Conservation (phyloP, 352 stramenopile genomes). For the Hyaloperonospora arabidopsidis region DNA sequence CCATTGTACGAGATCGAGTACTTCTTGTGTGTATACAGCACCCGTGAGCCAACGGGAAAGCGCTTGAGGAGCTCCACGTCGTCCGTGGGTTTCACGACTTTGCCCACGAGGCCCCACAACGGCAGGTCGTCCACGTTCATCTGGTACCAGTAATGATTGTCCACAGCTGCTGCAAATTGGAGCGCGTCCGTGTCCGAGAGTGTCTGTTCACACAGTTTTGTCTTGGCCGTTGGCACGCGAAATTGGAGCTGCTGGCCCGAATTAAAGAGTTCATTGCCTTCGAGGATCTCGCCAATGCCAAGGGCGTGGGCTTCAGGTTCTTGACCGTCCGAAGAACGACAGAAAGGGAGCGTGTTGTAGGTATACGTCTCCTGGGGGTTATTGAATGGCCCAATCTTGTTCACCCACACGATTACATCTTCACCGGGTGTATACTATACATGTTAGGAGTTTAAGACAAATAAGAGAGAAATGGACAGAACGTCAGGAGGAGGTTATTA, state of each 20-base stretch:
- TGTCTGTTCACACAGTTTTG: constrained; percentile 68
- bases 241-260: constrained; percentile 85
- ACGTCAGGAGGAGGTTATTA: neutral
- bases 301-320: constrained; percentile 78
- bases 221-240: constrained; percentile 50
- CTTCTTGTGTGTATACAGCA: constrained; percentile 96
- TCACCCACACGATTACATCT: constrained; percentile 91
- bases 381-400: constrained; percentile 96
- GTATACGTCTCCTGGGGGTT: constrained; percentile 99
- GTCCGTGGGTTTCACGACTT: constrained; percentile 89
- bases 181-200: constrained; percentile 64
- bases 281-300: constrained; percentile 92
- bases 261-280: constrained; percentile 92
- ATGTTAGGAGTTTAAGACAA: neutral
- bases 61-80: constrained; percentile 75
- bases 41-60: constrained; percentile 65
- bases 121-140: constrained; percentile 98
- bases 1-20: constrained; percentile 96
- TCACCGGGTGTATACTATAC: constrained; percentile 62
- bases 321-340: constrained; percentile 82
- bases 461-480: neutral
- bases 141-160: constrained; percentile 99
- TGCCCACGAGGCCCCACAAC: constrained; percentile 97
- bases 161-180: constrained; percentile 77
- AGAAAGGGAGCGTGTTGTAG: constrained; percentile 99